Conservation (phyloP, 306 rosid species). For the Carpinus viminea region DNA sequence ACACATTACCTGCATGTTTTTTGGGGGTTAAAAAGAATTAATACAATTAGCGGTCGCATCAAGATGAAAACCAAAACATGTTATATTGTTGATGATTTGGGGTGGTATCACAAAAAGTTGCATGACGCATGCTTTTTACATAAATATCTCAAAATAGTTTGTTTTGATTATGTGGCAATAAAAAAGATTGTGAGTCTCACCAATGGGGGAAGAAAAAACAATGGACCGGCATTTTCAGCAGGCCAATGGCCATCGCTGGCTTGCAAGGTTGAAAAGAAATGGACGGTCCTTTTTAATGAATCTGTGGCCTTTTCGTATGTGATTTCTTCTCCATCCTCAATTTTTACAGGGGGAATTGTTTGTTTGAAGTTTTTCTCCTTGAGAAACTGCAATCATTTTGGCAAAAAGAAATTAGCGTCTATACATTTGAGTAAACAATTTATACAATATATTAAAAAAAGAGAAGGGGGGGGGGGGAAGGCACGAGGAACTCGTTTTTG, state of each 20-base stretch:
- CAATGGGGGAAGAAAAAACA: constrained; percentile 75
- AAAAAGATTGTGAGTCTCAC: constrained; percentile 24
- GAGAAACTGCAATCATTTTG: constrained; percentile 34
- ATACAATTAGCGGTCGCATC: neutral
- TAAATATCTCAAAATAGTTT: too few species aligned
- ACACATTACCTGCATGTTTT: constrained; percentile 51
- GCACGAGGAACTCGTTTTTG: too few species aligned
- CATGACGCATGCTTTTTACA: too few species aligned
- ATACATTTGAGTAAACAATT: neutral
- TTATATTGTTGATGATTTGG: too few species aligned
- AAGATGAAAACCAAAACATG: neutral
- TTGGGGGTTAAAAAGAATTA: neutral
- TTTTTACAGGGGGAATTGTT: constrained; percentile 42
- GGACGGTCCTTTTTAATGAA: constrained; percentile 43
- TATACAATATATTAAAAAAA: too few species aligned
- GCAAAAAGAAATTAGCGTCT: neutral
- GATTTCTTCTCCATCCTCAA: constrained; percentile 54
- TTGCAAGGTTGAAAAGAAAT: constrained; percentile 53
- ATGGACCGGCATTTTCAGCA: constrained; percentile 70
- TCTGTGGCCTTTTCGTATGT: constrained; percentile 36
- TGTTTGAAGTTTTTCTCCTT: constrained; percentile 64
- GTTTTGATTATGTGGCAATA: neutral
- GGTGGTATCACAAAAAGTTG: too few species aligned
- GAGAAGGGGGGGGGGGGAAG: too few species aligned
- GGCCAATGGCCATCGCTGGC: constrained; percentile 87